These are phyloP conservation scores for Phialemoniopsis sp. DNA, from an alignment of 2,329 filamentous ascomycete genomes.

Conservation along the genomic window DNA sequence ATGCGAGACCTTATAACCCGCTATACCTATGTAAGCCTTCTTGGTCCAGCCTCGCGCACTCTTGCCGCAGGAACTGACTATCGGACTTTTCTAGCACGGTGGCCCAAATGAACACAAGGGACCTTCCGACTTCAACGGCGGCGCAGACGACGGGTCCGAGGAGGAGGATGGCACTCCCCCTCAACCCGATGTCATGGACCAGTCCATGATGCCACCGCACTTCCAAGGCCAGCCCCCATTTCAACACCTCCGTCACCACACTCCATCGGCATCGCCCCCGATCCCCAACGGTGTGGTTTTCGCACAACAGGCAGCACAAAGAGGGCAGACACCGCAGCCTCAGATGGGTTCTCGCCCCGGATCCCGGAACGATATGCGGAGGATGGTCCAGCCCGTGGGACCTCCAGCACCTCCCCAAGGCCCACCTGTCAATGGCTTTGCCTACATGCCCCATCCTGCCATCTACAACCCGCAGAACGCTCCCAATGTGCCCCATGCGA, in stretches of 20 bases:
- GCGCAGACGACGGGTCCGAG: slow-evolving; percentile 81
- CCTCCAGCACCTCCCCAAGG: slow-evolving; percentile 36
- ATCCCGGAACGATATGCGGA: slow-evolving; percentile 75
- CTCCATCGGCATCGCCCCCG: slow-evolving; percentile 83
- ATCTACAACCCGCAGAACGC: slow-evolving; percentile 71
- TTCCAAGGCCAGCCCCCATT: slow-evolving; percentile 68
- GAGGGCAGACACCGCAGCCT: slow-evolving; percentile 80
- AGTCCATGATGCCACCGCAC: slow-evolving; percentile 65
- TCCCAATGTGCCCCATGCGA: slow-evolving; percentile 31
- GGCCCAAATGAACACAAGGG: slow-evolving; percentile 95
- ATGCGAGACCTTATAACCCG: slow-evolving; percentile 86
- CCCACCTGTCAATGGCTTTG: slow-evolving; percentile 59
- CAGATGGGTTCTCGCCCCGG: slow-evolving; percentile 70
- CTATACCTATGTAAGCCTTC: slow-evolving; percentile 76
- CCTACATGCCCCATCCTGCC: slow-evolving; percentile 80
- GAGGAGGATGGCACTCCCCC: slow-evolving; percentile 71
- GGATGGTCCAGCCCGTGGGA: slow-evolving; percentile 60
- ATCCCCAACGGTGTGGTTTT: slow-evolving; percentile 74
- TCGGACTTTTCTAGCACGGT: slow-evolving; percentile 62
- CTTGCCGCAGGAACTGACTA: slow-evolving; percentile 7
- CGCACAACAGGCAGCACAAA: slow-evolving; percentile 47
- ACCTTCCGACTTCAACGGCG: slow-evolving; percentile 84
- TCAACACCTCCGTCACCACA: slow-evolving; percentile 75
- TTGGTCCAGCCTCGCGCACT: slow-evolving; percentile 2
- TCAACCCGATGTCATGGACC: slow-evolving; percentile 49